Evolutionary conservation across 1,284 basidiomycete species (phyloP).

Genomic region (Amanita bisporigera): DNA sequence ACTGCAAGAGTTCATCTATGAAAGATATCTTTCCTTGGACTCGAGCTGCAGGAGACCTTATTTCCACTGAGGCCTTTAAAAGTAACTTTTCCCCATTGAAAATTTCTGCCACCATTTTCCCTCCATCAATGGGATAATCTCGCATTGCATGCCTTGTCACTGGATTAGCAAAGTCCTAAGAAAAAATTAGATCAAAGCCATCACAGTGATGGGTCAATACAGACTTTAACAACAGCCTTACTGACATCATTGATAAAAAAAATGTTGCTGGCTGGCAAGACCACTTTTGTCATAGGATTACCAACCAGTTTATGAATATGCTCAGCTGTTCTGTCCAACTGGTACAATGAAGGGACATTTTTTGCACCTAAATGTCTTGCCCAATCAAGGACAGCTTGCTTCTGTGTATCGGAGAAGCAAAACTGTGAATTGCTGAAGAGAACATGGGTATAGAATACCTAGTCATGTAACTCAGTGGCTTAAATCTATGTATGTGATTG

Average conservation of each 20-base stretch:
- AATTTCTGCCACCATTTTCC: constrained; percentile 28
- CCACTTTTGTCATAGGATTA: constrained; percentile 24
- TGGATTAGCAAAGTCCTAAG: constrained; percentile 39
- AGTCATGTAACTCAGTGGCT: too few relatives aligned
- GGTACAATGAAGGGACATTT: constrained; percentile 30
- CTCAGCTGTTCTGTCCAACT: constrained; percentile 13
- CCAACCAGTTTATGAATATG: constrained; percentile 18
- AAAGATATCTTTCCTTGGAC: not conserved
- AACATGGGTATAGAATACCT: constrained; percentile 29
- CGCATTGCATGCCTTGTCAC: constrained; percentile 29
- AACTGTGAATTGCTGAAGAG: constrained; percentile 34
- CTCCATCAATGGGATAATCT: constrained; percentile 34
- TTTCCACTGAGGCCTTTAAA: constrained; percentile 20
- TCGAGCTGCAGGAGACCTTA: constrained; percentile 7
- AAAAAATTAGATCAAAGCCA: too few relatives aligned
- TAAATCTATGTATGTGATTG: too few relatives aligned
- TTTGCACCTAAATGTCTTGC: constrained; percentile 32
- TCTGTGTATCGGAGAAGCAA: constrained; percentile 35
- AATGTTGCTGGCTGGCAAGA: constrained; percentile 24
- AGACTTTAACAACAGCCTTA: constrained; percentile 18
- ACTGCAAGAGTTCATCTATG: constrained; percentile 1
- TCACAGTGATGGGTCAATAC: too few relatives aligned
- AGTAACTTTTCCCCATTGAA: constrained; percentile 36
- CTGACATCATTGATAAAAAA: constrained; percentile 38
- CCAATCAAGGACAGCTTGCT: constrained; percentile 36